phyloP scores from a whole-genome alignment of 108 stramenopile genomes.

The Fistulifera solaris region DNA sequence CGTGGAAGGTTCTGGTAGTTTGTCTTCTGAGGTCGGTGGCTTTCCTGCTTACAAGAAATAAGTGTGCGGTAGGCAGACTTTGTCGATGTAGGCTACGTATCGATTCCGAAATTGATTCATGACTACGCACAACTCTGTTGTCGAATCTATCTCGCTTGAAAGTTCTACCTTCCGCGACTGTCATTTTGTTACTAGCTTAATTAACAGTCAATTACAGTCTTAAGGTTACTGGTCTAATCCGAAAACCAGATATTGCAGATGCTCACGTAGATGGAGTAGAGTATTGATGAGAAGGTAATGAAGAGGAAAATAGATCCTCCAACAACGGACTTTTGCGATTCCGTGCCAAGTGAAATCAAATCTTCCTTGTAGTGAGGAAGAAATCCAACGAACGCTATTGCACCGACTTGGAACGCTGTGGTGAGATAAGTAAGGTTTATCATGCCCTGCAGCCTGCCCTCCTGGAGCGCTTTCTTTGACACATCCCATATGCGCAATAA shows the following conservation, averaged over 20 bases:
- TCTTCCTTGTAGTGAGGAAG: slow-evolving; percentile 75
- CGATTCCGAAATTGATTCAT: no score
- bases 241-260: slow-evolving; percentile 62
- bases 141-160: no score
- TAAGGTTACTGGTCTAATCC: slow-evolving; percentile 31
- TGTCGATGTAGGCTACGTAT: no score
- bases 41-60: slow-evolving; percentile 5
- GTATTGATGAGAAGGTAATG: slow-evolving; percentile 51
- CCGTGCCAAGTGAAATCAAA: slow-evolving; percentile 36
- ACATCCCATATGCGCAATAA: slow-evolving; percentile 74
- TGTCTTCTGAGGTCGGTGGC: slow-evolving; percentile 9
- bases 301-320: slow-evolving; percentile 69
- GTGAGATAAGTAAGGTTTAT: slow-evolving; percentile 67
- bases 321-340: slow-evolving; percentile 37
- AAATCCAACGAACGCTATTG: slow-evolving; percentile 56
- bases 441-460: slow-evolving; percentile 53
- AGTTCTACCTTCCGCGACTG: no score
- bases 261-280: slow-evolving; percentile 71
- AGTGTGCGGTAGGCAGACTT: no score
- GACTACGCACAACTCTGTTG: no score
- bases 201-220: no score
- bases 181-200: no score
- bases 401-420: slow-evolving; percentile 59
- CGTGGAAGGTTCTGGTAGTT: not conserved
- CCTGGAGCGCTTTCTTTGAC: slow-evolving; percentile 49